phyloP scores from a whole-genome alignment of 192 early-diverging fungal species.

The Jimgerdemannia flammicorona region DNA sequence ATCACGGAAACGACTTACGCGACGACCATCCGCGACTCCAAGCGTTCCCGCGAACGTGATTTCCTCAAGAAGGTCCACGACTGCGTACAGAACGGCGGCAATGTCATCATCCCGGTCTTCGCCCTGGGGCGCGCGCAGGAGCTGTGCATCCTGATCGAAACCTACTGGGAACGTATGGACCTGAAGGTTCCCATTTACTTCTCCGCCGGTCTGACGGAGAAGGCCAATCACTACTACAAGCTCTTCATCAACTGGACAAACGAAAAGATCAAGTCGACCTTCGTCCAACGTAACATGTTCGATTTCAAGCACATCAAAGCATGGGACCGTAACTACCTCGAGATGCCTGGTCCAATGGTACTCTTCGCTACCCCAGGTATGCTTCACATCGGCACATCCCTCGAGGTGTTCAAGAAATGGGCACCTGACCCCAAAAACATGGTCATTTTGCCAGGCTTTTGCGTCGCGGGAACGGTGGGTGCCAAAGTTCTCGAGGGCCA shows the following conservation, averaged over 20 bases:
- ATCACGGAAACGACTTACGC: slow-evolving; percentile 98
- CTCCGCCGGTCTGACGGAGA: slow-evolving; percentile 90
- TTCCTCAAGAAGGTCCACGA: slow-evolving; percentile 88
- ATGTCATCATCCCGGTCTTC: slow-evolving; percentile 97
- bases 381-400: slow-evolving; percentile 93
- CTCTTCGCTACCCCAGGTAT: slow-evolving; percentile 97
- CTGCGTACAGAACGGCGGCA: slow-evolving; percentile 74
- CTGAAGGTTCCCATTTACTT: slow-evolving; percentile 91
- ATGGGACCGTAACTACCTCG: slow-evolving; percentile 67
- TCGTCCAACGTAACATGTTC: slow-evolving; percentile 95
- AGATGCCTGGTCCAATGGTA: slow-evolving; percentile 89
- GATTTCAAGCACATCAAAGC: slow-evolving; percentile 93
- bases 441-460: slow-evolving; percentile 98
- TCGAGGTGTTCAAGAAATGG: slow-evolving; percentile 97
- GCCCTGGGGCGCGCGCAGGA: slow-evolving; percentile 97
- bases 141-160: slow-evolving; percentile 92
- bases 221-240: slow-evolving; percentile 95
- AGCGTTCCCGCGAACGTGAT: slow-evolving; percentile 86
- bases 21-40: slow-evolving; percentile 92
- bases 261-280: slow-evolving; percentile 91
- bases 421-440: slow-evolving; percentile 89
- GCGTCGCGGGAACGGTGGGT: slow-evolving; percentile 94
- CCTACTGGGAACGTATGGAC: slow-evolving; percentile 93
- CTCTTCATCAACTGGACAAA: slow-evolving; percentile 98
- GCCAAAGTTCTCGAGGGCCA: slow-evolving; percentile 88